Percentiles rank a stretch among this genome's conserved stretches.
Conservation (phyloP, 768 basidiomycete genomes). For the Cystobasidium ongulense region DNA sequence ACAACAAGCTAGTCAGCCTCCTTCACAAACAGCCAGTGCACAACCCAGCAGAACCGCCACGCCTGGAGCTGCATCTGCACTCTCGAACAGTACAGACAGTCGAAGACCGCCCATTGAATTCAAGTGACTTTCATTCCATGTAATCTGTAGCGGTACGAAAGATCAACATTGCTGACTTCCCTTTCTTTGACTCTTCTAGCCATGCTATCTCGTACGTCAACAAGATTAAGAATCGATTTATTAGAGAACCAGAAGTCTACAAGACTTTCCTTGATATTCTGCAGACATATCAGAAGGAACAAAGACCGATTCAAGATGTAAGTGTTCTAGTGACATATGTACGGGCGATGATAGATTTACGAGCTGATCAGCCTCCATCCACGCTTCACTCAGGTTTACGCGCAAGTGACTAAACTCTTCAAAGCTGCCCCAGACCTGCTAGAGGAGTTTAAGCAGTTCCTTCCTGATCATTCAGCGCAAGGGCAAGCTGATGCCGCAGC, state of each 20-base stretch:
- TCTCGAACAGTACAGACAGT: not conserved
- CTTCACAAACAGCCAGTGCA: not conserved
- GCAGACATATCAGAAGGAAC: slow-evolving; percentile 53
- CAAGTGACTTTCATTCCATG: slow-evolving; percentile 9
- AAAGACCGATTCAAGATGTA: slow-evolving; percentile 53
- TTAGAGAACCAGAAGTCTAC: slow-evolving; percentile 71
- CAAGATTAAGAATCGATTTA: slow-evolving; percentile 89
- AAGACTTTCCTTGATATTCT: slow-evolving; percentile 50
- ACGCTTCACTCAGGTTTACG: slow-evolving; percentile 37
- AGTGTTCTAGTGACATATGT: slow-evolving; percentile 43
- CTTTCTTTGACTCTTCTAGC: slow-evolving; percentile 44
- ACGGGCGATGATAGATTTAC: not conserved
- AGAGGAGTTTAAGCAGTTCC: slow-evolving; percentile 43
- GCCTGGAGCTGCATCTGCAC: slow-evolving; percentile 3
- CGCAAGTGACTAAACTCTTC: slow-evolving; percentile 41
- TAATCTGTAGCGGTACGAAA: not conserved
- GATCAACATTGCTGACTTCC: not conserved
- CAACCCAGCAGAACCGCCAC: not conserved
- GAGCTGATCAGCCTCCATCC: no score
- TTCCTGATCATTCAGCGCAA: slow-evolving; percentile 38
- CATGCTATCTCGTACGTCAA: slow-evolving; percentile 97
- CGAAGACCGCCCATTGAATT: slow-evolving; percentile 29
- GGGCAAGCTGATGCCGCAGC: slow-evolving; percentile 4
- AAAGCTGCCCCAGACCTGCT: slow-evolving; percentile 40
- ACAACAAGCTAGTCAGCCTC: not conserved